A percentile compares a stretch with the other conserved stretches of the same genome.
Conservation (phyloP, 1,284 basidiomycete species). For the Ceratobasidium papillatum region DNA sequence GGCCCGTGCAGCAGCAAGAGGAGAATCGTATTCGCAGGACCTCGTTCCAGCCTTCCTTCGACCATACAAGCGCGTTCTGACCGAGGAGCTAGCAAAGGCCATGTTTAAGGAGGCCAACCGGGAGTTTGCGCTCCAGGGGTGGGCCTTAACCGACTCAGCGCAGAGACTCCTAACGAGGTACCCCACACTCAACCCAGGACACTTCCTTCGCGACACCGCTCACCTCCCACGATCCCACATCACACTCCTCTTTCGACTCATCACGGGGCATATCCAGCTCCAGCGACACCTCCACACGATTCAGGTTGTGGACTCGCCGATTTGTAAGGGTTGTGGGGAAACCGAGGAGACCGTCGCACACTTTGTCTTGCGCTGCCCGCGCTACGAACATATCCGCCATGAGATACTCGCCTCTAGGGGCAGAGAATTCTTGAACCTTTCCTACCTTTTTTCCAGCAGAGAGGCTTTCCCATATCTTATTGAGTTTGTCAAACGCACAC, state of each 20-base stretch:
- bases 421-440: background rate
- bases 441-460: background rate
- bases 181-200: background rate
- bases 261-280: background rate
- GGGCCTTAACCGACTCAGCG: background rate
- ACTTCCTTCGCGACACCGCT: background rate
- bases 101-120: background rate
- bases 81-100: background rate
- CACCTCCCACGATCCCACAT: background rate
- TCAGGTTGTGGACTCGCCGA: background rate
- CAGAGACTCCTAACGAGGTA: no score
- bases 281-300: no score
- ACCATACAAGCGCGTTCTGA: background rate
- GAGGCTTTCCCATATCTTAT: no score
- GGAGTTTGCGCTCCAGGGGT: background rate
- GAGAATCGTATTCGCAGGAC: background rate
- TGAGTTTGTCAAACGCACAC: background rate
- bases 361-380: background rate
- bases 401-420: background rate
- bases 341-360: background rate
- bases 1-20: constrained; percentile 36
- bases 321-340: background rate
- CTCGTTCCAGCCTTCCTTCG: background rate
- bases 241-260: constrained; percentile 9
- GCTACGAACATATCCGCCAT: background rate